Percentiles rank a stretch among this genome's conserved stretches.
Conservation (phyloP, 176 grass and related monocot species). For the Avena sativa region DNA sequence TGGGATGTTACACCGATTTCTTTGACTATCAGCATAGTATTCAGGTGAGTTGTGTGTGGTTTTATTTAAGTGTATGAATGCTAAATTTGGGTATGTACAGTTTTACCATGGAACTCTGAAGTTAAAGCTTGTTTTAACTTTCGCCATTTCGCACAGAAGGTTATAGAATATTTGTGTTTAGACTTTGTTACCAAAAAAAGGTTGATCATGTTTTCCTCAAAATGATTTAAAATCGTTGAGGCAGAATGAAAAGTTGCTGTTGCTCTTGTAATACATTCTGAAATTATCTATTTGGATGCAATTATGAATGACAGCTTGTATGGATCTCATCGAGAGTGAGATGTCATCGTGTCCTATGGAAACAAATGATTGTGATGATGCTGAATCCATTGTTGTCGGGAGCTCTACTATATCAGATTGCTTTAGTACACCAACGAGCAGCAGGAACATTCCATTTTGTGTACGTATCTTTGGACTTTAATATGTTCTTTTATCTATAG, state of each 20-base stretch:
- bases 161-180: not conserved
- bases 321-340: not conserved
- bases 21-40: no score
- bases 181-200: not conserved
- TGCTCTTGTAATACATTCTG: not conserved
- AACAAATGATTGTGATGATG: not conserved
- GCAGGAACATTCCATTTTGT: no score
- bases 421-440: not conserved
- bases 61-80: no score
- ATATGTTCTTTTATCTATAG: no score
- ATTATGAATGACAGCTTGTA: not conserved
- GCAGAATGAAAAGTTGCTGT: not conserved
- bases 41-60: no score
- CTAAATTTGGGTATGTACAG: no score
- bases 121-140: no score
- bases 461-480: no score
- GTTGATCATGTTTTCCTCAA: not conserved
- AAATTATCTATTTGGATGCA: not conserved
- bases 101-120: no score
- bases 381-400: not conserved
- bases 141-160: no score
- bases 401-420: not conserved
- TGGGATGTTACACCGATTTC: no score
- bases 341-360: slow-evolving; percentile 6
- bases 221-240: not conserved